A percentile compares a stretch with the other conserved stretches of the same genome.
phyloP scores from a whole-genome alignment of 2,329 filamentous ascomycete genomes.

The Fusarium odoratissimum region DNA sequence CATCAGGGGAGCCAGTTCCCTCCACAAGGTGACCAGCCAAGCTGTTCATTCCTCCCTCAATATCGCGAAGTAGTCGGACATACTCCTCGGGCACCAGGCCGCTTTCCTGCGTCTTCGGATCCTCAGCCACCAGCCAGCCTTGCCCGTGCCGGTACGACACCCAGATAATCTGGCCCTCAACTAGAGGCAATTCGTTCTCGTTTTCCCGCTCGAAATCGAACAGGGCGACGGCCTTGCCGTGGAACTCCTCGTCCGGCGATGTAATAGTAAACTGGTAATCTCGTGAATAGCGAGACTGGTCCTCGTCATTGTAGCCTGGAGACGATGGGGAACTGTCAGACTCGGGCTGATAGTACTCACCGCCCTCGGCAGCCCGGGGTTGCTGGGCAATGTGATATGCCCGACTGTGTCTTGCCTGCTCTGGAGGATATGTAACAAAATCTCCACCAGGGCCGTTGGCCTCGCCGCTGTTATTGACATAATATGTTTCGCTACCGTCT shows the following conservation, averaged over 20 bases:
- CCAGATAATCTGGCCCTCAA: conserved; percentile 95
- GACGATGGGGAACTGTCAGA: conserved; percentile 72
- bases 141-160: conserved; percentile 96
- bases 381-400: conserved; percentile 58
- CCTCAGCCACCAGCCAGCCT: conserved; percentile 96
- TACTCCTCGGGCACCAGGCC: conserved; percentile 97
- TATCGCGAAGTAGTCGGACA: conserved; percentile 89
- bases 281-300: conserved; percentile 84
- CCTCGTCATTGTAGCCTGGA: conserved; percentile 67
- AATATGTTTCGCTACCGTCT: conserved; percentile 80
- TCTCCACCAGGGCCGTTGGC: conserved; percentile 82
- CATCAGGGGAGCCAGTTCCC: conserved; percentile 63
- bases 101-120: conserved; percentile 93
- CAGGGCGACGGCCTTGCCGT: conserved; percentile 93
- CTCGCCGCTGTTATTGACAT: conserved; percentile 75
- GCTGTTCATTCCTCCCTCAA: conserved; percentile 87
- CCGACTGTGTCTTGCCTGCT: conserved; percentile 69
- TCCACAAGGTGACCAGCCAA: conserved; percentile 71
- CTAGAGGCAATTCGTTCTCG: conserved; percentile 92
- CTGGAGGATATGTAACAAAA: conserved; percentile 80
- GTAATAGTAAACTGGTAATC: conserved; percentile 97
- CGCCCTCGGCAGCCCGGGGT: conserved; percentile 60
- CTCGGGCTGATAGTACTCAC: conserved; percentile 63
- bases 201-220: conserved; percentile 97
- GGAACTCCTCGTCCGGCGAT: conserved; percentile 96